Conservation (phyloP, 2,329 filamentous ascomycete species). For the Neofusicoccum umdonicola region DNA sequence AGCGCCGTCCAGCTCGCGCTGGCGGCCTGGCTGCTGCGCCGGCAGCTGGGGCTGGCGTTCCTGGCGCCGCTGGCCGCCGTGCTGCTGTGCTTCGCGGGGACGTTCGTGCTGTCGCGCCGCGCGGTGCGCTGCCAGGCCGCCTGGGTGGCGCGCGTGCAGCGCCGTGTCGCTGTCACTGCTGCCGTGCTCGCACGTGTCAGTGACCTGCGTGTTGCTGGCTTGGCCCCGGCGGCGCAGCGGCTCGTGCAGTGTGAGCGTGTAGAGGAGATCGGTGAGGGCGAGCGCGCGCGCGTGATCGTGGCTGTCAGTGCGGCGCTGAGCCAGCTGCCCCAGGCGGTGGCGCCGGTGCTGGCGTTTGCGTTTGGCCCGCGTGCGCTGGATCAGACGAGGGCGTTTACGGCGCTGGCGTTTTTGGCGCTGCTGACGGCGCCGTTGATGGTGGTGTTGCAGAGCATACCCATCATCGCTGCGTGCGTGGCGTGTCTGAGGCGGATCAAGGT, state of each 20-base stretch:
- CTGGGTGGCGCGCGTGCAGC: constrained; percentile 38
- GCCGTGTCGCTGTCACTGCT: too few relatives aligned
- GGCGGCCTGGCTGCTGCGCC: constrained; percentile 46
- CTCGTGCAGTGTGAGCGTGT: too few relatives aligned
- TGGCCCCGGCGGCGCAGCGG: too few relatives aligned
- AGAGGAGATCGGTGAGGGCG: neutral
- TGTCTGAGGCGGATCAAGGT: neutral
- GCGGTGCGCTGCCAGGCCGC: constrained; percentile 33
- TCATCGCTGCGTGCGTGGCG: neutral
- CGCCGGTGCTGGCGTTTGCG: neutral
- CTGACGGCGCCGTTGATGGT: neutral
- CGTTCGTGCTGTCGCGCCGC: constrained; percentile 29
- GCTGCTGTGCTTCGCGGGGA: constrained; percentile 35
- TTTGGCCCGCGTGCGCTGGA: neutral
- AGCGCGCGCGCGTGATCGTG: neutral
- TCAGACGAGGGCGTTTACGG: neutral
- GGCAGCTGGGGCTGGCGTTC: too few relatives aligned
- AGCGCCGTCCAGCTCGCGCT: constrained; percentile 44
- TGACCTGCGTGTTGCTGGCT: too few relatives aligned
- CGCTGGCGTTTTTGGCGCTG: neutral
- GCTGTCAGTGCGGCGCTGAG: neutral
- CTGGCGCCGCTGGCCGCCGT: constrained; percentile 30
- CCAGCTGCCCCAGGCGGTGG: neutral
- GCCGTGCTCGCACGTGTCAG: too few relatives aligned
- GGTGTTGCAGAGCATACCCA: constrained; percentile 29